Base-by-base conservation (phyloP, 2,329 filamentous ascomycete genomes). In the Arachnopeziza araneosa region DNA sequence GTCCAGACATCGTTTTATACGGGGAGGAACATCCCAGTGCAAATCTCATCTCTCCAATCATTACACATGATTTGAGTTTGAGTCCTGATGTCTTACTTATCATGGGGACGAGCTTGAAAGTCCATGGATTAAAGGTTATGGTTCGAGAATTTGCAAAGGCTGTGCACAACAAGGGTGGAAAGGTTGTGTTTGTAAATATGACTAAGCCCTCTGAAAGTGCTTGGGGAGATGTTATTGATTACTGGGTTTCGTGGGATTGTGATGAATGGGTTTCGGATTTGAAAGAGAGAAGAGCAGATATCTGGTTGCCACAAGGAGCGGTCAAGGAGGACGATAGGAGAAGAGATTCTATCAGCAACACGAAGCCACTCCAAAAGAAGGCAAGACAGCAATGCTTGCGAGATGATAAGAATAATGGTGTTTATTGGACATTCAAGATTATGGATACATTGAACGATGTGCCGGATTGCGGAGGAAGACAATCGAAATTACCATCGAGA, bases 241-340 rank as follows among this genome's bases (percentile, higher is more conserved):
- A 86, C 63, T 90, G 87, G 83, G 80, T 91, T 0, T 80, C 88
- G 63, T 89, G 86, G 86, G 87, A 90, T 68, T 90, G 87, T 61
- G 88, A 91, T 66, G 83, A 83, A 3, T 91, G 87, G 87, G 86
- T 90, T 0, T 73, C 79, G 10, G 85, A 89, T 67, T 70, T 90
- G 54, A 71, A 69, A 52, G 57, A 66, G 26, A 66, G 71, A 49
- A 63, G 68, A 56, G 60, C 54, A 23, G 71, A 73, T 59, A 67
- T 73, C 21, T 73, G 70, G 70, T 53, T 68, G 21, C 67, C 70
- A 44, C 68, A 68, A 57, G 68, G 68, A 22, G 57, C 60, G 2
- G 53, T 51, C 7, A 56, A 64, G 21, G 61, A 60, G 19, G 60
- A 51, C 7, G 61, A 65, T 30, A 56, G 30, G 2, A 58, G 49